Evolutionary conservation across 2,329 filamentous ascomycete species (phyloP).

Genomic region (Colletotrichum cordylinicola): DNA sequence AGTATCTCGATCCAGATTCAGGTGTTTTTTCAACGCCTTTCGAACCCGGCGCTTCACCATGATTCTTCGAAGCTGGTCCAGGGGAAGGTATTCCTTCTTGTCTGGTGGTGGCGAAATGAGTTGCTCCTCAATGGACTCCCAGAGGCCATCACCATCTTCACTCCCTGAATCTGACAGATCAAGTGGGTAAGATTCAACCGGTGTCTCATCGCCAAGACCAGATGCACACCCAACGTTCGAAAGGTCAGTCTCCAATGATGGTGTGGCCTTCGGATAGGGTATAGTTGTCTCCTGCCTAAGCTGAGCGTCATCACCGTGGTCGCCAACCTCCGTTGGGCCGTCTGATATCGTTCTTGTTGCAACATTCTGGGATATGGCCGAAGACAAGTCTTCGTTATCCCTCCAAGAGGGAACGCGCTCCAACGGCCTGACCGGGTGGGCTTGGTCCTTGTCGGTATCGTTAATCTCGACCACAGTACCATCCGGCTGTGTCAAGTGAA

Average conservation of each 20-base stretch:
- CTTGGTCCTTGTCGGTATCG: background rate
- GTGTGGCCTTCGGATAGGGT: background rate
- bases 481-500: background rate
- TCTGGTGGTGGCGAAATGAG: background rate
- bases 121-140: background rate
- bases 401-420: background rate
- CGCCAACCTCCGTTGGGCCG: background rate
- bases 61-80: background rate
- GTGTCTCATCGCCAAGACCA: background rate
- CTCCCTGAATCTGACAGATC: background rate
- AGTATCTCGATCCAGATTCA: background rate
- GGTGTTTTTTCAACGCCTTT: background rate
- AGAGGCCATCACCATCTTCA: background rate
- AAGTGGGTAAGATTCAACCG: background rate
- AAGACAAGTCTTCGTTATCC: background rate
- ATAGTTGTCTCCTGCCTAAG: background rate
- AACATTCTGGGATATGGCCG: background rate
- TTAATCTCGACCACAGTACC: background rate
- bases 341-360: background rate
- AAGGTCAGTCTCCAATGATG: background rate
- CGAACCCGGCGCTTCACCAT: background rate
- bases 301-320: background rate
- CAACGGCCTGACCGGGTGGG: background rate
- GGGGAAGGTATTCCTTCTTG: background rate
- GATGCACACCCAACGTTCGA: background rate